Percentiles rank a stretch among this genome's conserved stretches.
Conservation (phyloP, 768 basidiomycete genomes). For the Lactifluus subvellereus region DNA sequence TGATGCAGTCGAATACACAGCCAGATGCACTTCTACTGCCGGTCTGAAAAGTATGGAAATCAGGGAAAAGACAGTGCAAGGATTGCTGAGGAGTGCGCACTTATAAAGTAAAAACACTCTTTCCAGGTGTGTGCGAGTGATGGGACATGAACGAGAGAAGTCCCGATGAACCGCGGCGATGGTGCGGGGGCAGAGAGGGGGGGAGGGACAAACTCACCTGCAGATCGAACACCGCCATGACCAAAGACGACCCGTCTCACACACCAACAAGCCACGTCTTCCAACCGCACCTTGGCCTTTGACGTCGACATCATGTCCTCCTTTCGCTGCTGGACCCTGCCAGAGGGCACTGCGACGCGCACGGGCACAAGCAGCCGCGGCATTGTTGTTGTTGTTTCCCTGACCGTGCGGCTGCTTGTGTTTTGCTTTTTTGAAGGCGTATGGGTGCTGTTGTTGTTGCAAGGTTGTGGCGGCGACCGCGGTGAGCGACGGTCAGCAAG, state of each 20-base stretch:
- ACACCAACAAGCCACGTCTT: conserved; percentile 75
- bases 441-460: not conserved
- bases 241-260: conserved; percentile 63
- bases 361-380: conserved; percentile 67
- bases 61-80: not conserved
- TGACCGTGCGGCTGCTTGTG: not conserved
- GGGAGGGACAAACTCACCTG: conserved; percentile 42
- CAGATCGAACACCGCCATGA: conserved; percentile 76
- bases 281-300: conserved; percentile 33
- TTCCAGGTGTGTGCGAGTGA: too few species aligned
- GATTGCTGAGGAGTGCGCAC: conserved; percentile 33
- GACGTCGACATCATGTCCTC: not conserved
- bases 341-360: conserved; percentile 43
- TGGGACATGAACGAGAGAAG: too few species aligned
- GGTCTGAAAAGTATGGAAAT: conserved; percentile 41
- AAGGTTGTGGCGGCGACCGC: not conserved
- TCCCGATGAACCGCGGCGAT: too few species aligned
- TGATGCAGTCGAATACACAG: conserved; percentile 48
- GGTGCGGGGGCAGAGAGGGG: too few species aligned
- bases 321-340: conserved; percentile 25
- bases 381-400: conserved; percentile 24
- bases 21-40: conserved; percentile 64
- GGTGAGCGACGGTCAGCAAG: not conserved
- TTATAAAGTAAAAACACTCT: conserved; percentile 31
- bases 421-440: conserved; percentile 21